These are phyloP conservation scores for Cordyceps cicadae DNA, from an alignment of 2,329 filamentous ascomycete species.

Conservation along the genomic window DNA sequence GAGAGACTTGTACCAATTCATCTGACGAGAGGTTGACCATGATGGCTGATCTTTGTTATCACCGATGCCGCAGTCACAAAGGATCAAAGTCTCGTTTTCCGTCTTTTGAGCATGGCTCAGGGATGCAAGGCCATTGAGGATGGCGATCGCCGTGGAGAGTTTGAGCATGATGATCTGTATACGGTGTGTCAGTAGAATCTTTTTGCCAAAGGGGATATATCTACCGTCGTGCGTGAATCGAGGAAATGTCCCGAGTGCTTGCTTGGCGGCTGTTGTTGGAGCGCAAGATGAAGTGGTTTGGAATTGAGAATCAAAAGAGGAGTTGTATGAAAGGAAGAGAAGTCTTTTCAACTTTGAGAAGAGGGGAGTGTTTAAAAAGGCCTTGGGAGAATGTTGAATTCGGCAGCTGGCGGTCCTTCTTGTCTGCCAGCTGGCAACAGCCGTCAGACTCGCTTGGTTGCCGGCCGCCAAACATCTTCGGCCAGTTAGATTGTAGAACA, in stretches of 20 bases:
- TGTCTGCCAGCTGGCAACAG: constrained; percentile 7
- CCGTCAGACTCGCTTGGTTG: constrained; percentile 2
- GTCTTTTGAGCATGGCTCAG: constrained; percentile 19
- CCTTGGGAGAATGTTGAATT: background rate
- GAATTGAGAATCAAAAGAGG: no score
- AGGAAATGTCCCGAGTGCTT: background rate
- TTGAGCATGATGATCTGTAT: constrained; percentile 13
- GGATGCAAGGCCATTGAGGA: constrained; percentile 8
- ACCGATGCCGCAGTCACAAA: constrained; percentile 35
- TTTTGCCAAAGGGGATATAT: background rate
- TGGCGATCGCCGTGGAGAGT: constrained; percentile 12
- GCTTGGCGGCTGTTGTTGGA: background rate
- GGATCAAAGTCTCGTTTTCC: constrained; percentile 29
- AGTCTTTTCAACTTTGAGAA: no score
- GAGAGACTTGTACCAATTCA: constrained; percentile 35
- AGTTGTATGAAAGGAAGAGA: background rate
- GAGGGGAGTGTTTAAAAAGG: background rate
- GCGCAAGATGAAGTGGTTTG: background rate
- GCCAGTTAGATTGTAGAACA: background rate
- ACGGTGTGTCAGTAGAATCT: background rate
- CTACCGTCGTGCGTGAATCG: background rate
- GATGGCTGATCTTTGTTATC: constrained; percentile 30
- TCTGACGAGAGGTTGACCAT: constrained; percentile 36
- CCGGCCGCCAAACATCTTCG: background rate
- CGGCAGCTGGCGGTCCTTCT: background rate